A percentile compares a stretch with the other conserved stretches of the same genome.
Conservation (phyloP, 805 yeast species). For the Starmerella apis region DNA sequence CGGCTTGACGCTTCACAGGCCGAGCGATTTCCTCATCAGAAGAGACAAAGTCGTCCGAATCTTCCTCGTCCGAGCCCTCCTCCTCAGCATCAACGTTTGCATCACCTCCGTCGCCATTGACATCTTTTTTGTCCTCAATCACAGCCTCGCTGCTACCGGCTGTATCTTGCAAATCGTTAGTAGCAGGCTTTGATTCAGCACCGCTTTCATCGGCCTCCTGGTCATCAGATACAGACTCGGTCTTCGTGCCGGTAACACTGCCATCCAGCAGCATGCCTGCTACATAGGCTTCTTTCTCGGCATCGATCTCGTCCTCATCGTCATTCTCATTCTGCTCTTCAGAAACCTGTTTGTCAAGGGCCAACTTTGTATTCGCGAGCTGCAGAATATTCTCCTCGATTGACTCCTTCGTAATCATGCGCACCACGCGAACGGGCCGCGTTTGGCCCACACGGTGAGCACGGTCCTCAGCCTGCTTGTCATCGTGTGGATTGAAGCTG, state of each 20-base stretch:
- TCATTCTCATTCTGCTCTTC: constrained; percentile 27
- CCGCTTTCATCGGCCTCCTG: background rate
- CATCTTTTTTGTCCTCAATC: background rate
- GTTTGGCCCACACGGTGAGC: constrained; percentile 96
- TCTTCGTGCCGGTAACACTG: constrained; percentile 4
- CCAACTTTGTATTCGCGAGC: constrained; percentile 82
- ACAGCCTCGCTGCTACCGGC: background rate
- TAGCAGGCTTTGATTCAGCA: background rate
- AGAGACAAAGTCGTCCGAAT: constrained; percentile 2
- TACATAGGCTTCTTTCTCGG: constrained; percentile 33
- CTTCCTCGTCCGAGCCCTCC: background rate
- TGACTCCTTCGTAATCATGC: constrained; percentile 61
- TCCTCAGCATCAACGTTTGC: background rate
- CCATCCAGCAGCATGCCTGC: constrained; percentile 31
- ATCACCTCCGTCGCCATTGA: background rate
- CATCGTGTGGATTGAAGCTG: constrained; percentile 96
- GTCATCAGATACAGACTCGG: background rate
- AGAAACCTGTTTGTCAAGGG: constrained; percentile 50
- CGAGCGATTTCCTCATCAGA: constrained; percentile 7
- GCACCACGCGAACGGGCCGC: constrained; percentile 66
- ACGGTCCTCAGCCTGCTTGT: constrained; percentile 96
- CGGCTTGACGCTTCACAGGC: constrained; percentile 4
- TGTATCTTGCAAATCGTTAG: background rate
- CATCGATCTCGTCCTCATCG: constrained; percentile 30
- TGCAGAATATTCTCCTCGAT: constrained; percentile 83